These are phyloP conservation scores for Vaccinium myrtillus DNA, from an alignment of 148 eudicot species.

Conservation along the genomic window DNA sequence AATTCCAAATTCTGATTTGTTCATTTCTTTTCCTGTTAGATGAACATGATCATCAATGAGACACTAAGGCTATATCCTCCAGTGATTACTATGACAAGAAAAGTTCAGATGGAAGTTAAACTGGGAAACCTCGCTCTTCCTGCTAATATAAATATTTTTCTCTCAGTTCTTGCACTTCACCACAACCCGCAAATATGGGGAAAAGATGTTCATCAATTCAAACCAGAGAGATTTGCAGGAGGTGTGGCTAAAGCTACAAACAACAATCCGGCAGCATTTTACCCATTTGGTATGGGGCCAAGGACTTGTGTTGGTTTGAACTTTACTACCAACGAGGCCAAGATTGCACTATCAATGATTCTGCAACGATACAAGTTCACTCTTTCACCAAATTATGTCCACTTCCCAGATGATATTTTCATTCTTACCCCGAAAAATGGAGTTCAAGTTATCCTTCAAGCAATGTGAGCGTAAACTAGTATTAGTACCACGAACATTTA, in stretches of 20 bases:
- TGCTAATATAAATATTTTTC: background rate
- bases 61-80: conserved; percentile 9
- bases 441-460: conserved; percentile 32
- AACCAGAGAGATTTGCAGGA: conserved; percentile 15
- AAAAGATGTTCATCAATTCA: background rate
- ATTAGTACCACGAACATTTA: background rate
- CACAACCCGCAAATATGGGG: conserved; percentile 17
- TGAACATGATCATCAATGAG: conserved; percentile 14
- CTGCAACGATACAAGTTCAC: conserved; percentile 30
- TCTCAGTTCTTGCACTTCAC: conserved; percentile 1
- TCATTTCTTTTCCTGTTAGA: background rate
- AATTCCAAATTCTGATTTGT: no score
- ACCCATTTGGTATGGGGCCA: conserved; percentile 14
- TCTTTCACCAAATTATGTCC: conserved; percentile 37
- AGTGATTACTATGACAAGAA: background rate
- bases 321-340: conserved; percentile 22
- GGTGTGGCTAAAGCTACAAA: conserved; percentile 14
- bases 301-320: conserved; percentile 8
- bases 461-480: conserved; percentile 14
- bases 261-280: background rate
- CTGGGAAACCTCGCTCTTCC: conserved; percentile 13
- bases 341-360: conserved; percentile 36
- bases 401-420: conserved; percentile 31
- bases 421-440: conserved; percentile 33
- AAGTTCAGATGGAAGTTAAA: conserved; percentile 1